Base-by-base conservation (phyloP, 2,329 filamentous ascomycete species). In the Aspergillus piperis region DNA sequence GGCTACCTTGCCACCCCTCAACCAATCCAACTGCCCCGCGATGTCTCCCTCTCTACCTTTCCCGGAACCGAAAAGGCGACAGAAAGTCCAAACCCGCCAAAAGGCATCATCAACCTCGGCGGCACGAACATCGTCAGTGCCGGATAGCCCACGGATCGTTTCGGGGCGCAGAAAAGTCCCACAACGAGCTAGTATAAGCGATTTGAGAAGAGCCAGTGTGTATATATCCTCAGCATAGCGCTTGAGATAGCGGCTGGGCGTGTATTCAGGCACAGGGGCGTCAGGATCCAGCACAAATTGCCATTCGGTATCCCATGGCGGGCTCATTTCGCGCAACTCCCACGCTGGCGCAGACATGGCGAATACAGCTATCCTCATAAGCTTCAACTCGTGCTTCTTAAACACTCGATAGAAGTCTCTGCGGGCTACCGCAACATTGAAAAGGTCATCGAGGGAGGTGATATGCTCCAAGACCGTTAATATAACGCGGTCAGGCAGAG, bases 31-130 rank as follows among this genome's bases (percentile, higher is more conserved):
- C 69, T 88, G 86, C 3, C 82, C 84, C 38, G 81, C 77, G 36
- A 87, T 76, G 61, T 88, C 85, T 30, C 85, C 82, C 64, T 87
- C 84, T 13, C 85, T 80, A 4, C 80, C 80, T 64, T 85, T 87
- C 0, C 80, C 80, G 53, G 79, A 81, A 1, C 86, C 86, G 56
- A 89, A 89, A 32, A 88, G 82, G 57, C 81, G 82, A 71, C 86
- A 88, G 72, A 88, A 89, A 0, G 83, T 86, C 86, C 86, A 88
- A 30, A 89, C 83, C 2, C 86, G 82, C 84, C 85, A 88, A 51
- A 88, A 80, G 0, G 86, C 86, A 70, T 87, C 81, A 59, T 88
- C 83, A 25, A 88, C 79, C 59, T 85, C 81, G 42, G 77, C 76
- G 1, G 82, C 79, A 8, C 80, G 78, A 2, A 71, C 66, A 8